Evolutionary conservation across 2,329 filamentous ascomycete genomes (phyloP).

Genomic region (Microsporum audouinii): DNA sequence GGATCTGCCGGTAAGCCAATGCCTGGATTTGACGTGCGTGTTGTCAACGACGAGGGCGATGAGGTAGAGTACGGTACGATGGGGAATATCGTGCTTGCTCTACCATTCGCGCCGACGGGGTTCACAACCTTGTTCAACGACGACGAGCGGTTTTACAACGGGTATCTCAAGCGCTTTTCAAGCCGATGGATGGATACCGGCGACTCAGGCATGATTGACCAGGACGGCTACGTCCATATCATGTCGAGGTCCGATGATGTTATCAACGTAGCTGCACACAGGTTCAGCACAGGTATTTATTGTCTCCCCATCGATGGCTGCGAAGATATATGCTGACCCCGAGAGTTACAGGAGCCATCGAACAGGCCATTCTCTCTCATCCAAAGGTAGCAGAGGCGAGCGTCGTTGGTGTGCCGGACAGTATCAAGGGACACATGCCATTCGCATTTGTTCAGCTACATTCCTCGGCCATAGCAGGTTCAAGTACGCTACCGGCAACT

Average conservation of each 20-base stretch:
- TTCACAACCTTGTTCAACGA: constrained; percentile 81
- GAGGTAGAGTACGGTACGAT: constrained; percentile 62
- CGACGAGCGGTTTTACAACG: constrained; percentile 70
- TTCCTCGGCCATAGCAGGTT: constrained; percentile 14
- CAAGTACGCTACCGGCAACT: constrained; percentile 22
- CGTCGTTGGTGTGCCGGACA: constrained; percentile 74
- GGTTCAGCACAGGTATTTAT: constrained; percentile 66
- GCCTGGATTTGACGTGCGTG: constrained; percentile 78
- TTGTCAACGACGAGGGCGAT: constrained; percentile 69
- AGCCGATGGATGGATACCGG: constrained; percentile 84
- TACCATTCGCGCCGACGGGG: constrained; percentile 73
- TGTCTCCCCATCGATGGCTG: background rate
- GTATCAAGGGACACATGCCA: constrained; percentile 78
- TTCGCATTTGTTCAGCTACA: constrained; percentile 72
- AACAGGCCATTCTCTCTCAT: constrained; percentile 79
- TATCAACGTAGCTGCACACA: constrained; percentile 89
- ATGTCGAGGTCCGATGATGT: constrained; percentile 67
- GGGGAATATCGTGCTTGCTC: constrained; percentile 81
- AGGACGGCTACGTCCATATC: constrained; percentile 54
- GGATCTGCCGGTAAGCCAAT: constrained; percentile 84
- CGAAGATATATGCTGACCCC: background rate
- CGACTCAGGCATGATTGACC: constrained; percentile 76
- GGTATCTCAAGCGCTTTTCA: constrained; percentile 71
- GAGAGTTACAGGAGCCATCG: constrained; percentile 57
- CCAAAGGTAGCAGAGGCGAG: constrained; percentile 70